Conservation (phyloP, 768 basidiomycete genomes). For the Galerina marginata region DNA sequence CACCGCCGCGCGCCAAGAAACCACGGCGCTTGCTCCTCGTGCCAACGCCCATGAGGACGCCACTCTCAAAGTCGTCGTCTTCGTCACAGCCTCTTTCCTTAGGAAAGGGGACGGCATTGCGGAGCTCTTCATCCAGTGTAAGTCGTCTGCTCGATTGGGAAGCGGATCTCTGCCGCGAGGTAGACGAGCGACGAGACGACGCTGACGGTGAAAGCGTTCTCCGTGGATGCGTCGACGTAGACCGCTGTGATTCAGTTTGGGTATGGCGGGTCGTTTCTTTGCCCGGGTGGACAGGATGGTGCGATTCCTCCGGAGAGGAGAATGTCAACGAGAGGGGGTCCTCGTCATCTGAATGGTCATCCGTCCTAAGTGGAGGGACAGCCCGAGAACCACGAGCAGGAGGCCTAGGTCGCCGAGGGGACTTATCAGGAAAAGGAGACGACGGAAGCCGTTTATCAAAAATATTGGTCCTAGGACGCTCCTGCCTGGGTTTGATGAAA, state of each 20-base stretch:
- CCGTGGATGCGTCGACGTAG: neutral
- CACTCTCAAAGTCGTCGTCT: constrained; percentile 51
- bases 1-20: constrained; percentile 79
- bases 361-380: neutral
- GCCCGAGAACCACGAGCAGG: constrained; percentile 48
- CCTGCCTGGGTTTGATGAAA: constrained; percentile 4
- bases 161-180: constrained; percentile 15
- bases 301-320: constrained; percentile 17
- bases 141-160: constrained; percentile 40
- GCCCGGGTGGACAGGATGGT: neutral
- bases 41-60: constrained; percentile 59
- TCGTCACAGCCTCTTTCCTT: constrained; percentile 5
- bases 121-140: constrained; percentile 74
- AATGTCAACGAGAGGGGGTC: constrained; percentile 42
- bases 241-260: neutral
- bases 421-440: constrained; percentile 64
- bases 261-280: neutral
- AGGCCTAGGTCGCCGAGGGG: constrained; percentile 61
- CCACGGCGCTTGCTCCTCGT: constrained; percentile 57
- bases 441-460: constrained; percentile 67
- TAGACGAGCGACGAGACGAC: constrained; percentile 8
- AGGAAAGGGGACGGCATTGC: constrained; percentile 41
- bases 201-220: constrained; percentile 10
- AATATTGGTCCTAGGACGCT: constrained; percentile 31
- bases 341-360: constrained; percentile 34